Conservation (phyloP, 129 eudicot genomes). For the Escallonia rubra region DNA sequence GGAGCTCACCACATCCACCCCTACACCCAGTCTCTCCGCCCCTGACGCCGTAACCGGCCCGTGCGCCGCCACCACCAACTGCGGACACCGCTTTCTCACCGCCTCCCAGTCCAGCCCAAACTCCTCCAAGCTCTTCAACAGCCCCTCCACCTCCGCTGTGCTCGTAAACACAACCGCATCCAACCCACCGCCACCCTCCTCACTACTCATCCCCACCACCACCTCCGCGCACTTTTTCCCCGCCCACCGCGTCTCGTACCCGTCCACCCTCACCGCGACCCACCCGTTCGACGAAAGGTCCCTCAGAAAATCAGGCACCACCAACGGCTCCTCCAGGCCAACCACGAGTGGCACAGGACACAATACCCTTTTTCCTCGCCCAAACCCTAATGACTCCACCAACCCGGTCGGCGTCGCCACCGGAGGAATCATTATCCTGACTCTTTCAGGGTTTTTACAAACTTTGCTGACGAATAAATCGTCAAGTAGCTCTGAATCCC, state of each 20-base stretch:
- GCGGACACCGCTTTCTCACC: slow-evolving; percentile 50
- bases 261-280: slow-evolving; percentile 59
- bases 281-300: slow-evolving; percentile 47
- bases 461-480: slow-evolving; percentile 26
- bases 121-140: slow-evolving; percentile 72
- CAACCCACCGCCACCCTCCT: slow-evolving; percentile 31
- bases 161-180: slow-evolving; percentile 82
- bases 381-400: slow-evolving; percentile 59
- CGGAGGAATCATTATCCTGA: slow-evolving; percentile 47
- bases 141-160: slow-evolving; percentile 81
- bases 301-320: slow-evolving; percentile 54
- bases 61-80: slow-evolving; percentile 77
- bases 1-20: slow-evolving; percentile 62
- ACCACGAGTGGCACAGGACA: slow-evolving; percentile 80
- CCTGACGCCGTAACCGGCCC: slow-evolving; percentile 96
- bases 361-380: slow-evolving; percentile 47
- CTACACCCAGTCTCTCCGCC: slow-evolving; percentile 71
- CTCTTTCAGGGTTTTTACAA: slow-evolving; percentile 34
- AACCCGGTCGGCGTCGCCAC: slow-evolving; percentile 51
- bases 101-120: slow-evolving; percentile 64
- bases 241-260: slow-evolving; percentile 81
- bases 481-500: slow-evolving; percentile 51
- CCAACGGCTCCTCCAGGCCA: slow-evolving; percentile 77
- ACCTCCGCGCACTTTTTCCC: slow-evolving; percentile 44
- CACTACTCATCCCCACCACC: slow-evolving; percentile 24